Percentiles rank a stretch among this genome's conserved stretches.
Evolutionary conservation across 345 rosid genomes (phyloP).

Genomic region (Lepidium aucheri): DNA sequence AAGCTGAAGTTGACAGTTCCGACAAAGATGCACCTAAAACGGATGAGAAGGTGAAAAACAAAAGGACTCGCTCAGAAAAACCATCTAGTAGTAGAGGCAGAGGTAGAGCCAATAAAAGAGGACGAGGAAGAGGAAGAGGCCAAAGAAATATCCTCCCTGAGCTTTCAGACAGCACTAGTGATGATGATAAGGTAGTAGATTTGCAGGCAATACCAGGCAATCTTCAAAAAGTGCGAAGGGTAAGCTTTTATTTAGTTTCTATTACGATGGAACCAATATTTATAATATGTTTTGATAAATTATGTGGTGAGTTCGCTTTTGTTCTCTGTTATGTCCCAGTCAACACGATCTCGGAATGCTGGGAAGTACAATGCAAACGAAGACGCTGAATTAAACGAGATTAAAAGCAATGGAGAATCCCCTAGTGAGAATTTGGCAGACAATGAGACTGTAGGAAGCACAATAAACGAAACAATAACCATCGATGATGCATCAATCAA

Average conservation of each 20-base stretch:
- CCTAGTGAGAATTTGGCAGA: constrained; percentile 19
- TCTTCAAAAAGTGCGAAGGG: constrained; percentile 50
- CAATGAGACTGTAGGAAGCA: constrained; percentile 3
- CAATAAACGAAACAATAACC: constrained; percentile 14
- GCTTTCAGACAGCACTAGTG: constrained; percentile 39
- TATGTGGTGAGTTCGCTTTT: background rate
- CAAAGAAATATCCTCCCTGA: constrained; percentile 25
- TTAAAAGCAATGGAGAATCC: constrained; percentile 13
- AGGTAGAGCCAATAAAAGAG: constrained; percentile 17
- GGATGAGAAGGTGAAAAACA: constrained; percentile 25
- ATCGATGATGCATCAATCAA: constrained; percentile 11
- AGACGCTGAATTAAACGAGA: constrained; percentile 33
- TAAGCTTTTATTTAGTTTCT: constrained; percentile 26
- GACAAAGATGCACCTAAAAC: constrained; percentile 25
- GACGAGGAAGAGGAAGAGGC: constrained; percentile 30
- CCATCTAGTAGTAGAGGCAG: constrained; percentile 31
- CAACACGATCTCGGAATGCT: constrained; percentile 53
- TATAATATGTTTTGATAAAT: background rate
- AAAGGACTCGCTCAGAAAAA: constrained; percentile 27
- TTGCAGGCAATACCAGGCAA: constrained; percentile 21
- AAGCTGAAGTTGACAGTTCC: constrained; percentile 25
- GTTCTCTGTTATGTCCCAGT: constrained; percentile 36
- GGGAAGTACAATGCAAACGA: constrained; percentile 42
- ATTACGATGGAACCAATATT: background rate
- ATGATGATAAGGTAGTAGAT: constrained; percentile 27